phyloP scores from a whole-genome alignment of 2,329 filamentous ascomycete species.

The Graphilbum ipis-grandicollis region DNA sequence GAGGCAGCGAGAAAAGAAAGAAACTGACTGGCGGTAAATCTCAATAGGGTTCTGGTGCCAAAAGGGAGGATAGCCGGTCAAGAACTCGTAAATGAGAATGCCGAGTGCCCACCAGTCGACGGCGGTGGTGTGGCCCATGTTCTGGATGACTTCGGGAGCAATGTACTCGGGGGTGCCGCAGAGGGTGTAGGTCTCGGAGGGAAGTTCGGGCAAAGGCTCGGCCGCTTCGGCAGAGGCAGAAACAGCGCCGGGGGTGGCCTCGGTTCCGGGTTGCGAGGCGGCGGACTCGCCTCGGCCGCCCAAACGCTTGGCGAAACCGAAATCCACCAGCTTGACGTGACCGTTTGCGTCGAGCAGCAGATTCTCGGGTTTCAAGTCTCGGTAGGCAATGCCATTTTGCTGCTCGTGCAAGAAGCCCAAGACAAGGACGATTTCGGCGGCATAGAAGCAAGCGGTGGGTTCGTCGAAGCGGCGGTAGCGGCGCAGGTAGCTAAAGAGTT shows the following conservation, averaged over 20 bases:
- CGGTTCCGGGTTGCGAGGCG: conserved; percentile 12
- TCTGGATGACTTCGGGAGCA: conserved; percentile 69
- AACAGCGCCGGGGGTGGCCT: not conserved
- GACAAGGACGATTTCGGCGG: conserved; percentile 68
- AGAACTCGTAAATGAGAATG: conserved; percentile 69
- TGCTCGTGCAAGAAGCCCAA: conserved; percentile 66
- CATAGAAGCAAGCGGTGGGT: conserved; percentile 62
- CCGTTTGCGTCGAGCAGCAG: conserved; percentile 60
- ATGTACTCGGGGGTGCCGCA: conserved; percentile 76
- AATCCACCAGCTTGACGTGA: conserved; percentile 70
- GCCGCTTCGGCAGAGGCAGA: conserved; percentile 11
- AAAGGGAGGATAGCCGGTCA: conserved; percentile 72
- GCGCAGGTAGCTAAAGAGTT: conserved; percentile 70
- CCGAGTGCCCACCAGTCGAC: conserved; percentile 83
- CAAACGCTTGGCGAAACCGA: conserved; percentile 70
- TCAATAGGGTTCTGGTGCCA: conserved; percentile 79
- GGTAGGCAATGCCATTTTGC: conserved; percentile 61
- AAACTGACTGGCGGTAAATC: conserved; percentile 61
- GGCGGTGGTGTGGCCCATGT: conserved; percentile 58
- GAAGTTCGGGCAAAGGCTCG: not conserved
- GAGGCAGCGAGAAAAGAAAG: conserved; percentile 1
- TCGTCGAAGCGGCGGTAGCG: conserved; percentile 67
- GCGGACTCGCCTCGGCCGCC: conserved; percentile 27
- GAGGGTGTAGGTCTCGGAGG: conserved; percentile 60
- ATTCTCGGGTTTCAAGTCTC: conserved; percentile 72